phyloP scores from a whole-genome alignment of 2,329 filamentous ascomycete species.

The Neonectria magnoliae region DNA sequence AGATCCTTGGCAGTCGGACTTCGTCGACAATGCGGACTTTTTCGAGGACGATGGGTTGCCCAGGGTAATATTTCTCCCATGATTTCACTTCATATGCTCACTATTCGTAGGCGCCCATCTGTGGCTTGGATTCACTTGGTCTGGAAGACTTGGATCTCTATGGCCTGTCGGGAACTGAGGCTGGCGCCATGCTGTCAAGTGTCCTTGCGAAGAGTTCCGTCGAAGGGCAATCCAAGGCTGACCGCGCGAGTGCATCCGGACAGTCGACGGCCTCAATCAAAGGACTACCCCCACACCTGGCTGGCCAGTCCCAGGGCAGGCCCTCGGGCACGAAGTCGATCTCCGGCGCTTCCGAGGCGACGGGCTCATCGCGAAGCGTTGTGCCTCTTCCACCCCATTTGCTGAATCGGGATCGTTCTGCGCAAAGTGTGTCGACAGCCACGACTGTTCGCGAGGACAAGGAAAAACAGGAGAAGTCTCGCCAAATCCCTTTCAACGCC shows the following conservation, averaged over 20 bases:
- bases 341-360: not conserved
- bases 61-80: constrained; percentile 25
- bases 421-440: constrained; percentile 43
- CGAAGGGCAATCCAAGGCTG: not conserved
- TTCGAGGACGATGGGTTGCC: constrained; percentile 36
- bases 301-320: not conserved
- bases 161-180: not conserved
- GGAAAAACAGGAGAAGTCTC: constrained; percentile 8
- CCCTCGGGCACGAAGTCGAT: not conserved
- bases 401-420: not conserved
- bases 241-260: constrained; percentile 15
- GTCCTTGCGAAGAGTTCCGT: not conserved
- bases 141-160: constrained; percentile 23
- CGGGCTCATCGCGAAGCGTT: not conserved
- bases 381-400: constrained; percentile 23
- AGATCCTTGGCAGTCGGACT: constrained; percentile 22
- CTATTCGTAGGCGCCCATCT: constrained; percentile 41
- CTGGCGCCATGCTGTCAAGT: not conserved
- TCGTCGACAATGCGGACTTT: constrained; percentile 38
- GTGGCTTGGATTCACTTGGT: constrained; percentile 35
- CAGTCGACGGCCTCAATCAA: constrained; percentile 9
- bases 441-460: constrained; percentile 40
- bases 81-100: constrained; percentile 10
- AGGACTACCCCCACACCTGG: constrained; percentile 20
- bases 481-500: constrained; percentile 40